Evolutionary conservation across 2,329 filamentous ascomycete genomes (phyloP).

Genomic region (Pseudogymnoascus pannorum): DNA sequence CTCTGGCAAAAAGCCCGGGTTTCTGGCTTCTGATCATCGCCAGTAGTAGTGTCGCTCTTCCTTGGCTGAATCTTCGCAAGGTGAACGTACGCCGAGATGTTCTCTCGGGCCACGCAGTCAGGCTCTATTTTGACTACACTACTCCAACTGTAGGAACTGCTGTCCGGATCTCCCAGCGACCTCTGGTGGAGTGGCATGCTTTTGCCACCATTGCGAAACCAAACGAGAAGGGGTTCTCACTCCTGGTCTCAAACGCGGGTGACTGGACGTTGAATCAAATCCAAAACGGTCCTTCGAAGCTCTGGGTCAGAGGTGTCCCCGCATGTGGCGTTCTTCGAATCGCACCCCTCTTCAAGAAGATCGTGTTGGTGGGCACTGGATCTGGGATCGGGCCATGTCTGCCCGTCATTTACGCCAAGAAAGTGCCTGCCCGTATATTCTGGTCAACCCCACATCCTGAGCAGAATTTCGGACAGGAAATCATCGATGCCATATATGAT

Average conservation of each 20-base stretch:
- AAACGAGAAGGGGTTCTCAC: conserved; percentile 51
- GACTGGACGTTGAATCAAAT: conserved; percentile 67
- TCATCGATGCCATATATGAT: conserved; percentile 22
- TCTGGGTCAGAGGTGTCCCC: conserved; percentile 64
- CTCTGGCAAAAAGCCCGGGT: conserved; percentile 39
- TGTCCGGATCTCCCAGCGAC: conserved; percentile 53
- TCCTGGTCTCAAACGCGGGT: conserved; percentile 65
- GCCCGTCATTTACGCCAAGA: conserved; percentile 35
- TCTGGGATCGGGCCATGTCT: conserved; percentile 63
- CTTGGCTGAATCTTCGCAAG: conserved; percentile 66
- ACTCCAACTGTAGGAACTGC: conserved; percentile 49
- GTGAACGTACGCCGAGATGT: conserved; percentile 57
- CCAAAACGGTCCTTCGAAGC: conserved; percentile 47
- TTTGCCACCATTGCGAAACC: conserved; percentile 66
- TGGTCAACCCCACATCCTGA: conserved; percentile 31
- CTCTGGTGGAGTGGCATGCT: conserved; percentile 65
- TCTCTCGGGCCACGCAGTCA: conserved; percentile 65
- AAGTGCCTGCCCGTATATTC: conserved; percentile 31
- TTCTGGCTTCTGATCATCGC: conserved; percentile 64
- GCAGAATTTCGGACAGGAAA: conserved; percentile 28
- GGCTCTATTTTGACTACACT: conserved; percentile 61
- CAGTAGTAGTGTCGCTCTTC: conserved; percentile 59
- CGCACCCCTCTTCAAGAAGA: conserved; percentile 55
- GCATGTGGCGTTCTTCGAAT: conserved; percentile 61
- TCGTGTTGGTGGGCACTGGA: conserved; percentile 63